Conservation (phyloP, 305 asterid genomes). For the Stenogyne calaminthoides region DNA sequence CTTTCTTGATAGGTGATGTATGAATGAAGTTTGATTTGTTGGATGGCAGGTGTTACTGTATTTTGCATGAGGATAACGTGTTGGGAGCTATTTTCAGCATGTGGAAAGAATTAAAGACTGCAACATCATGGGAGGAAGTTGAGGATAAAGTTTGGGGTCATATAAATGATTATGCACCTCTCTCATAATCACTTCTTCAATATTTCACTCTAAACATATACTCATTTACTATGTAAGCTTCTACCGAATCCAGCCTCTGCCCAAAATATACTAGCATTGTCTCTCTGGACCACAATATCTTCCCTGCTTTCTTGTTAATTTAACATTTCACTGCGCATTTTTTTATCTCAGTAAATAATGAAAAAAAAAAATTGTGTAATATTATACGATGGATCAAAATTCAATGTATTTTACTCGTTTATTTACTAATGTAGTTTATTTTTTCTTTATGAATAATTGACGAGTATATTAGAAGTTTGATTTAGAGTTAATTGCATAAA, state of each 20-base stretch:
- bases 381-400: too few species aligned
- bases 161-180: conserved; percentile 54
- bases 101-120: conserved; percentile 76
- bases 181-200: neutral
- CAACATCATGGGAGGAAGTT: conserved; percentile 90
- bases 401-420: neutral
- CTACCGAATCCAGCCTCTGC: neutral
- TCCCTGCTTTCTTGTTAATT: neutral
- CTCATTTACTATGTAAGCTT: too few species aligned
- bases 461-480: too few species aligned
- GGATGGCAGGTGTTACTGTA: conserved; percentile 72
- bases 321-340: neutral
- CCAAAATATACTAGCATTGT: neutral
- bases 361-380: neutral
- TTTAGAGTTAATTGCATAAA: too few species aligned
- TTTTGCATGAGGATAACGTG: conserved; percentile 83
- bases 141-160: conserved; percentile 90
- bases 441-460: too few species aligned
- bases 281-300: neutral
- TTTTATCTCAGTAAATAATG: neutral
- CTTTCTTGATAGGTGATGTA: neutral
- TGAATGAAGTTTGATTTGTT: neutral
- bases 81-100: conserved; percentile 81
- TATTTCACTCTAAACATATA: too few species aligned
- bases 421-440: too few species aligned